Base-by-base conservation (phyloP, 805 yeast genomes). In the Candida pseudofarinosa region DNA sequence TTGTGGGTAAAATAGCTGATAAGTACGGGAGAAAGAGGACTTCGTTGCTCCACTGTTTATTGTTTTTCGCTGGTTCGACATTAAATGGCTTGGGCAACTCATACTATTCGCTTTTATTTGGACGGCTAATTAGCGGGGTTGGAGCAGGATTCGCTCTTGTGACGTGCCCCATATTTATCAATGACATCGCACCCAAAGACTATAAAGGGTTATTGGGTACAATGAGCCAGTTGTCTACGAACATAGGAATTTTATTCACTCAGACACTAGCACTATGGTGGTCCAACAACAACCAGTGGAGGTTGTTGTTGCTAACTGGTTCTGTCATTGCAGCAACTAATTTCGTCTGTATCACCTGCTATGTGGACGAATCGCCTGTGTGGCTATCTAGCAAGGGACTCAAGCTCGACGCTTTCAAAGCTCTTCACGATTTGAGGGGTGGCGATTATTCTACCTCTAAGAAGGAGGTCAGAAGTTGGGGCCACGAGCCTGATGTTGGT, bases 131-230 rank as follows among this genome's bases (percentile, higher is more conserved):
- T 3, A 77, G 87, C 15, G 99, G 99, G 0, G 38, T 88, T 2
- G 95, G 86, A 1, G 95, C 97, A 5, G 99, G 99, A 3, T 71
- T 82, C 10, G 83, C 91, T 1, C 76, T 93, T 44, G 98, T 93
- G 3, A 80, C 86, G 14, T 84, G 89, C 0, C 95, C 98, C 0
- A 62, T 93, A 46, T 82, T 80, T 51, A 79, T 93, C 53, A 84
- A 81, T 57, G 96, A 89, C 62, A 74, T 89, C 8, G 71, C 93
- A 5, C 97, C 97, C 0, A 61, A 72, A 1, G 69, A 69, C 3
- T 63, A 76, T 47, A 77, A 84, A 38, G 98, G 98, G 0, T 64
- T 82, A 13, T 71, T 93, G 43, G 99, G 99, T 0, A 77, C 95
- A 14, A 82, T 88, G 86, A 86, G 85, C 48, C 99, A 93, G 65